Evolutionary conservation across 306 rosid species (phyloP).

Genomic region (Cicer chorassanicum): DNA sequence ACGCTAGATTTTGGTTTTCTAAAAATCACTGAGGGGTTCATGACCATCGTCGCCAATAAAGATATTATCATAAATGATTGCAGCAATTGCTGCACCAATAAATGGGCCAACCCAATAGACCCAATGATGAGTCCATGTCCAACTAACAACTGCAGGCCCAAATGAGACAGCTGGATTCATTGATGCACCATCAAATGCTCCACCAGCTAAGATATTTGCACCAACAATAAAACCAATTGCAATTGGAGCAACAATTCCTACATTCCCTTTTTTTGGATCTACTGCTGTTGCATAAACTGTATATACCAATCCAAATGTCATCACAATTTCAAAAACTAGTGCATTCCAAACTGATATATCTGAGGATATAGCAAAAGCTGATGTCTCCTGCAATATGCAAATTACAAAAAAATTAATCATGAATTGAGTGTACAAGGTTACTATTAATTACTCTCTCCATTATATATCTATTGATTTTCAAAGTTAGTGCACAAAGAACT

Average conservation of each 20-base stretch:
- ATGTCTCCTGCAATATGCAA: constrained; percentile 57
- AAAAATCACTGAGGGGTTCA: constrained; percentile 61
- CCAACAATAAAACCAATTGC: constrained; percentile 87
- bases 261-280: constrained; percentile 73
- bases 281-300: constrained; percentile 86
- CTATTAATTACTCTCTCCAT: neutral
- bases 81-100: constrained; percentile 68
- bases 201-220: constrained; percentile 84
- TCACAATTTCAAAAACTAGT: constrained; percentile 71
- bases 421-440: neutral
- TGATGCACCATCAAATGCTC: constrained; percentile 86
- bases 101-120: constrained; percentile 80
- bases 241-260: constrained; percentile 72
- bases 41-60: constrained; percentile 63
- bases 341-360: constrained; percentile 70
- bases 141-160: constrained; percentile 75
- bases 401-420: neutral
- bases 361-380: constrained; percentile 63
- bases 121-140: constrained; percentile 77
- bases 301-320: constrained; percentile 79
- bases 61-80: constrained; percentile 67
- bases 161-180: constrained; percentile 88
- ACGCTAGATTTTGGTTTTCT: neutral
- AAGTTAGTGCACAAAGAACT: too few relatives aligned
- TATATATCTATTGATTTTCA: too few relatives aligned